phyloP scores from a whole-genome alignment of 805 yeast genomes.

The Saccharomyces kudriavzevii region DNA sequence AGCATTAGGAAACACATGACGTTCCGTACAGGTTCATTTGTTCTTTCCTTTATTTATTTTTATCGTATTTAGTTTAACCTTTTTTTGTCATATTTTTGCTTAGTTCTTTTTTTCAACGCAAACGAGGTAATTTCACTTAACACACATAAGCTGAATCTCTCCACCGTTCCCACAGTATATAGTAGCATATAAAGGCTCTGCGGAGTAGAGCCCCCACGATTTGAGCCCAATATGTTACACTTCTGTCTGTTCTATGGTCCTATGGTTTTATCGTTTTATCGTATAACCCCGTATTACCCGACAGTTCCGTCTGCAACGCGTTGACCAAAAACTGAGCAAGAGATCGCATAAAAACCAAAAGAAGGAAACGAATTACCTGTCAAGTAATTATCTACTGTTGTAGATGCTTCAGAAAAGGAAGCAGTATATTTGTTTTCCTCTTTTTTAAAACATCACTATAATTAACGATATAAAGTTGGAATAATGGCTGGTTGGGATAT shows the following conservation, averaged over 20 bases:
- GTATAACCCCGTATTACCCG: neutral
- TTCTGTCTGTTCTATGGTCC: neutral
- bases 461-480: neutral
- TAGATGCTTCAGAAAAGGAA: neutral
- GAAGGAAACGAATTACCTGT: neutral
- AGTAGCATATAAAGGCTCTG: neutral
- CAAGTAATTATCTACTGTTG: neutral
- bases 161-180: neutral
- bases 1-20: neutral
- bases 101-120: neutral
- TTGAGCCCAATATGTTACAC: neutral
- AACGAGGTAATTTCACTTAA: neutral
- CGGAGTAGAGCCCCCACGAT: neutral
- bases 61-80: neutral
- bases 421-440: neutral
- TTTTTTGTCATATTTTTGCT: neutral
- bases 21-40: neutral
- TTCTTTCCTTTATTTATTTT: neutral
- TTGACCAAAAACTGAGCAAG: neutral
- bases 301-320: neutral
- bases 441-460: neutral
- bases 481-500: slow-evolving; percentile 26
- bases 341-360: neutral
- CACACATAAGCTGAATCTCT: neutral
- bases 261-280: neutral